Conservation (phyloP, 306 rosid species). For the Quercus ilex region DNA sequence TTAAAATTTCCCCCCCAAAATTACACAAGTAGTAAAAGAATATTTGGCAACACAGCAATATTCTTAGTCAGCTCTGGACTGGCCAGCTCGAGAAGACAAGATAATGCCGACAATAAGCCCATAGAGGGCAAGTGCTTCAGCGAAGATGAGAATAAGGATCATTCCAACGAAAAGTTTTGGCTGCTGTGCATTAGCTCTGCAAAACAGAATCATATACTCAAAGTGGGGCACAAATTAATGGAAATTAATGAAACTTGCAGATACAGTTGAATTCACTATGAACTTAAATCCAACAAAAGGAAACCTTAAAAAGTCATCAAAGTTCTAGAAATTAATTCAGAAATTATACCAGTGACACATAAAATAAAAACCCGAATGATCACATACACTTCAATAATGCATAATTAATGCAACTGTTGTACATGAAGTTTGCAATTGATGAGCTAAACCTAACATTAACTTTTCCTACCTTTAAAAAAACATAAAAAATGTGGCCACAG, state of each 20-base stretch:
- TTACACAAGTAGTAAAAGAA: conserved; percentile 47
- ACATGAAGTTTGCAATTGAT: background rate
- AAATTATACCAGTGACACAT: no score
- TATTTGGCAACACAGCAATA: conserved; percentile 27
- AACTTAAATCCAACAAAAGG: background rate
- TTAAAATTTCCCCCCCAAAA: conserved; percentile 25
- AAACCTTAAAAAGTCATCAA: background rate
- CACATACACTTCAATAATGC: background rate
- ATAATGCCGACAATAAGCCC: conserved; percentile 87
- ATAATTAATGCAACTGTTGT: background rate
- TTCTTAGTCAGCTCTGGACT: conserved; percentile 77
- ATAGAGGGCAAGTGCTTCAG: conserved; percentile 81
- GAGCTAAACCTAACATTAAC: background rate
- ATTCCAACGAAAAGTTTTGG: conserved; percentile 87
- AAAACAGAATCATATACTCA: conserved; percentile 25
- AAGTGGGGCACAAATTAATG: background rate
- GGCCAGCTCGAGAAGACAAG: conserved; percentile 86
- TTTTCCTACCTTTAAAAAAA: no score
- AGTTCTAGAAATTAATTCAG: background rate
- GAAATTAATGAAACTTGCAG: background rate
- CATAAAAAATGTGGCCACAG: no score
- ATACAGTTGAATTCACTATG: background rate
- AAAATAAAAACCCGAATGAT: background rate
- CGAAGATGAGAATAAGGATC: conserved; percentile 85
- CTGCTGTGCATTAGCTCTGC: conserved; percentile 91